These are phyloP conservation scores for Cordyceps javanica DNA, from an alignment of 2,329 filamentous ascomycete species.

Conservation along the genomic window DNA sequence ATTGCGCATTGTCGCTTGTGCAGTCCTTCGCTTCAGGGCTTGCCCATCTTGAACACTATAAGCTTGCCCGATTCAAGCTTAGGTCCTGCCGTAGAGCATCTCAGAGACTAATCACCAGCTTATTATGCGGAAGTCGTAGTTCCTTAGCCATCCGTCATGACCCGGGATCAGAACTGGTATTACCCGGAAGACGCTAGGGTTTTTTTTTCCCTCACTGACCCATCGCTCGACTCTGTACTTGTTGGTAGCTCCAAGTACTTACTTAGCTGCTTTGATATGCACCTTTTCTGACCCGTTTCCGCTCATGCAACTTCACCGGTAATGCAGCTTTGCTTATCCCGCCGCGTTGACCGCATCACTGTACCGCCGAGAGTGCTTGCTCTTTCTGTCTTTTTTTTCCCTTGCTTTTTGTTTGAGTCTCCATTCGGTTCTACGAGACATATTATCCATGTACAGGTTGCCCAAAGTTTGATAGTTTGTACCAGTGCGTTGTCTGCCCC, in stretches of 20 bases:
- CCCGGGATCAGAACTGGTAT: not conserved
- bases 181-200: not conserved
- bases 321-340: constrained; percentile 5
- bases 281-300: not conserved
- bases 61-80: not conserved
- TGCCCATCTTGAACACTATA: not conserved
- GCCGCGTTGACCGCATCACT: constrained; percentile 4
- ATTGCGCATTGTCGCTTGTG: not conserved
- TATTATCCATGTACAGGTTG: not conserved
- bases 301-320: constrained; percentile 1
- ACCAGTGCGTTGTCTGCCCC: not conserved
- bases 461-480: not conserved
- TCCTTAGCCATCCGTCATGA: not conserved
- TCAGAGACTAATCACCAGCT: not conserved
- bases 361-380: not conserved
- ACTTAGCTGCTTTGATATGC: not conserved
- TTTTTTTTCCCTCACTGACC: not conserved
- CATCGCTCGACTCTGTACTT: not conserved
- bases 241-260: not conserved
- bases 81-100: not conserved
- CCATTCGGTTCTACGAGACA: not conserved
- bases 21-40: not conserved
- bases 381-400: not conserved
- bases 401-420: not conserved
- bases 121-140: too few relatives aligned